These are phyloP conservation scores for Rhodofomes roseus DNA, from an alignment of 1,284 basidiomycete genomes.

Conservation along the genomic window DNA sequence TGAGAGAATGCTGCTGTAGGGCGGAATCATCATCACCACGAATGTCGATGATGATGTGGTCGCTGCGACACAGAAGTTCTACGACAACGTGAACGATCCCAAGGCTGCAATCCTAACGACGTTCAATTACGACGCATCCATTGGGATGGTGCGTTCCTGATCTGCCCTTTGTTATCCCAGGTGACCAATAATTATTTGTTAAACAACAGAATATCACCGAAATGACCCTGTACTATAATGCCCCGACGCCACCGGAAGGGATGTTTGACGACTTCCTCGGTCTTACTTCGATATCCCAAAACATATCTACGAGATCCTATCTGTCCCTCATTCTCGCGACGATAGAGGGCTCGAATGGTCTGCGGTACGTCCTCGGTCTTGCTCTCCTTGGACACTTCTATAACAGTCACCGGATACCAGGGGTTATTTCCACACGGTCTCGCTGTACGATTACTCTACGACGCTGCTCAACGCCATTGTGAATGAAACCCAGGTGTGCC, in stretches of 20 bases:
- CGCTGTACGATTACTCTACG: constrained; percentile 38
- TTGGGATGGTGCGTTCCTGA: constrained; percentile 32
- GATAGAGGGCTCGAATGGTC: constrained; percentile 34
- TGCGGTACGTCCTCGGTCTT: constrained; percentile 31
- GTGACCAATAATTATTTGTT: neutral
- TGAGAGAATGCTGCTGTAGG: constrained; percentile 33
- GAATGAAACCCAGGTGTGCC: constrained; percentile 45
- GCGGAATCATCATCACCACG: constrained; percentile 46
- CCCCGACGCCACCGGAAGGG: constrained; percentile 35
- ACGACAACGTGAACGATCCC: constrained; percentile 44
- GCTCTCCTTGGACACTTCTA: neutral
- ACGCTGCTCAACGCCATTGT: constrained; percentile 41
- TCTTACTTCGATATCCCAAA: constrained; percentile 26
- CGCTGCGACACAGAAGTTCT: constrained; percentile 47
- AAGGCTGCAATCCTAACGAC: constrained; percentile 57
- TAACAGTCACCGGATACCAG: constrained; percentile 23
- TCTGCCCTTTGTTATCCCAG: neutral
- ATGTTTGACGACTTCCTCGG: constrained; percentile 40
- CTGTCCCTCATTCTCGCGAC: constrained; percentile 36
- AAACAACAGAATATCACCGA: constrained; percentile 21
- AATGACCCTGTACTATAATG: constrained; percentile 39
- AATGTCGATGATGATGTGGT: constrained; percentile 34
- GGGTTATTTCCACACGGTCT: constrained; percentile 46
- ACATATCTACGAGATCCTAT: constrained; percentile 35
- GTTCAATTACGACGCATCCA: constrained; percentile 39